phyloP scores from a whole-genome alignment of 352 stramenopile species.

The Phytophthora multivora region DNA sequence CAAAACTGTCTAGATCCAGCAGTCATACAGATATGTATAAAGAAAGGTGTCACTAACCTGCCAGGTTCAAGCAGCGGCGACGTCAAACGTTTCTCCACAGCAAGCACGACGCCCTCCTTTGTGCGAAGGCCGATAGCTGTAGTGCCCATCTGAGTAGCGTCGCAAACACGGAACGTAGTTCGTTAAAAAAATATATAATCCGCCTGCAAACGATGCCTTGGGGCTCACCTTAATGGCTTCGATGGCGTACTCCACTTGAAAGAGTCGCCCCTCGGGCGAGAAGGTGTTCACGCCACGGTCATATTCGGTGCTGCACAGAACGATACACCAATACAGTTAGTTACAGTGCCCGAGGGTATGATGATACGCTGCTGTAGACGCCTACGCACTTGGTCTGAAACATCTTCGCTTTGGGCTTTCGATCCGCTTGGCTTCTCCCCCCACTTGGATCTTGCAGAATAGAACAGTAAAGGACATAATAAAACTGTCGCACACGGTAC shows the following conservation, averaged over 20 bases:
- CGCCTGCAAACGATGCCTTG: neutral
- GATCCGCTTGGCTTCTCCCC: constrained; percentile 32
- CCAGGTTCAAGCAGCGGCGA: constrained; percentile 95
- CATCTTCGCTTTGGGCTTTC: constrained; percentile 39
- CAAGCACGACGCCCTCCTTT: constrained; percentile 97
- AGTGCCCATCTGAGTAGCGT: constrained; percentile 90
- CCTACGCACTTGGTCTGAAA: constrained; percentile 67
- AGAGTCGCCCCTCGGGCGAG: constrained; percentile 98
- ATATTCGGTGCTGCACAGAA: constrained; percentile 93
- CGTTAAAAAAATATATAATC: no score
- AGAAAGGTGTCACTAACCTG: constrained; percentile 48
- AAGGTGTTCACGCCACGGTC: constrained; percentile 99
- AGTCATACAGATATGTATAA: neutral
- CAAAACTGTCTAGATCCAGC: neutral
- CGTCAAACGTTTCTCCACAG: constrained; percentile 98
- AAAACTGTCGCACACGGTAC: constrained; percentile 11
- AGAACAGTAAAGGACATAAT: constrained; percentile 24
- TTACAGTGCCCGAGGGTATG: neutral
- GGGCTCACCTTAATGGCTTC: constrained; percentile 95
- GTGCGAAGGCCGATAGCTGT: constrained; percentile 98
- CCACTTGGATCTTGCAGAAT: constrained; percentile 34
- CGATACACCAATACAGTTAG: neutral
- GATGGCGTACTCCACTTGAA: constrained; percentile 99
- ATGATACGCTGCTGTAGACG: neutral
- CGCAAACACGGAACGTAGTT: no score